phyloP scores from a whole-genome alignment of 2,329 filamentous ascomycete genomes.

The Tolypocladium tundrense region DNA sequence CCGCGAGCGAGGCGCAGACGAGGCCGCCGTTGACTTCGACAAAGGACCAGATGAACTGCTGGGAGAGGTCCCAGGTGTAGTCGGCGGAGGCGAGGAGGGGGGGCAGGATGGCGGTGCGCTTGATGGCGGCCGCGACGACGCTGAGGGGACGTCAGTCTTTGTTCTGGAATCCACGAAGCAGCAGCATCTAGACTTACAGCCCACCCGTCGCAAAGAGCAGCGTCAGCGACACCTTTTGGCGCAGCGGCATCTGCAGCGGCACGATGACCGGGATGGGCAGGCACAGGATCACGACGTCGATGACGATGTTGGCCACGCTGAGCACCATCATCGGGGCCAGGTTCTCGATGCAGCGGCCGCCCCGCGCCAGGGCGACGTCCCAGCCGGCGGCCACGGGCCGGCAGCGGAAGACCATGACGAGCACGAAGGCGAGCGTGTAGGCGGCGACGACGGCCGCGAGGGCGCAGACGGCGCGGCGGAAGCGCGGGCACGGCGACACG shows the following conservation, averaged over 20 bases:
- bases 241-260: constrained; percentile 33
- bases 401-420: constrained; percentile 29
- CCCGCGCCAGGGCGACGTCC: constrained; percentile 22
- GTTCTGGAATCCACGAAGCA: background rate
- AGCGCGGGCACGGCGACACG: constrained; percentile 18
- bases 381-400: constrained; percentile 29
- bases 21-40: constrained; percentile 41
- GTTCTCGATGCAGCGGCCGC: constrained; percentile 26
- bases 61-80: constrained; percentile 16
- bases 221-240: constrained; percentile 39
- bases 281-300: constrained; percentile 33
- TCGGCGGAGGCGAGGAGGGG: constrained; percentile 11
- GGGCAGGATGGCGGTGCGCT: constrained; percentile 15
- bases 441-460: constrained; percentile 24
- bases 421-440: constrained; percentile 29
- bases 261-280: constrained; percentile 34
- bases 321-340: constrained; percentile 18
- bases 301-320: constrained; percentile 28
- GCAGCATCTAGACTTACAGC: constrained; percentile 9
- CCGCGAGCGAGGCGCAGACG: constrained; percentile 36
- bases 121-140: constrained; percentile 17
- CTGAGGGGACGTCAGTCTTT: constrained; percentile 1
- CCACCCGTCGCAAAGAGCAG: constrained; percentile 28
- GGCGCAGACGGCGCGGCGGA: constrained; percentile 11
- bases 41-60: constrained; percentile 29